phyloP scores from a whole-genome alignment of 2,329 filamentous ascomycete species.

The Rutstroemia sp. region DNA sequence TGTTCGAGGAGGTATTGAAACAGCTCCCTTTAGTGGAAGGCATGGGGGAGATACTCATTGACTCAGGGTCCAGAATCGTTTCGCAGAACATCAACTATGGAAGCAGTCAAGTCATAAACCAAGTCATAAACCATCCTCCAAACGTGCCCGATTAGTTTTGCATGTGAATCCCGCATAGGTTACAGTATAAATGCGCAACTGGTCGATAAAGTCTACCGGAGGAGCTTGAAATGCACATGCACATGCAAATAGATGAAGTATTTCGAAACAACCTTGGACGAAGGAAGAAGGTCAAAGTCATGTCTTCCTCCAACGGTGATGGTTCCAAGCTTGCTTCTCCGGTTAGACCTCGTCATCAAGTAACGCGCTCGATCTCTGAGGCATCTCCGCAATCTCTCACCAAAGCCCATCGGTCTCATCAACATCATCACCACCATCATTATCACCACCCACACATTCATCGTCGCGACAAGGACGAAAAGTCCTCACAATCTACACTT shows the following conservation, averaged over 20 bases:
- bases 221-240: slow-evolving; percentile 27
- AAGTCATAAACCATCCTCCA: not conserved
- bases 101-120: not conserved
- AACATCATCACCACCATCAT: slow-evolving; percentile 11
- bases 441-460: slow-evolving; percentile 27
- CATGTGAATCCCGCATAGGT: slow-evolving; percentile 1
- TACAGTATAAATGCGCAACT: slow-evolving; percentile 5
- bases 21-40: too few relatives aligned
- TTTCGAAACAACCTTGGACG: slow-evolving; percentile 1
- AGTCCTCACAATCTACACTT: slow-evolving; percentile 17
- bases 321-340: slow-evolving; percentile 3
- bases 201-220: slow-evolving; percentile 8
- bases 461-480: slow-evolving; percentile 30
- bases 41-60: too few relatives aligned
- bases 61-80: too few relatives aligned
- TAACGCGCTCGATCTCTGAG: slow-evolving; percentile 41
- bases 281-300: slow-evolving; percentile 2
- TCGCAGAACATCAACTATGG: too few relatives aligned
- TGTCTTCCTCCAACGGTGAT: slow-evolving; percentile 10
- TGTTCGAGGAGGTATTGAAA: too few relatives aligned
- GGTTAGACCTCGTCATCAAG: slow-evolving; percentile 39
- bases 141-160: not conserved
- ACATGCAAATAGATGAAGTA: not conserved
- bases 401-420: slow-evolving; percentile 33
- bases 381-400: slow-evolving; percentile 9